Conservation (phyloP, 2,329 filamentous ascomycete species). For the Thielaviopsis euricoi region DNA sequence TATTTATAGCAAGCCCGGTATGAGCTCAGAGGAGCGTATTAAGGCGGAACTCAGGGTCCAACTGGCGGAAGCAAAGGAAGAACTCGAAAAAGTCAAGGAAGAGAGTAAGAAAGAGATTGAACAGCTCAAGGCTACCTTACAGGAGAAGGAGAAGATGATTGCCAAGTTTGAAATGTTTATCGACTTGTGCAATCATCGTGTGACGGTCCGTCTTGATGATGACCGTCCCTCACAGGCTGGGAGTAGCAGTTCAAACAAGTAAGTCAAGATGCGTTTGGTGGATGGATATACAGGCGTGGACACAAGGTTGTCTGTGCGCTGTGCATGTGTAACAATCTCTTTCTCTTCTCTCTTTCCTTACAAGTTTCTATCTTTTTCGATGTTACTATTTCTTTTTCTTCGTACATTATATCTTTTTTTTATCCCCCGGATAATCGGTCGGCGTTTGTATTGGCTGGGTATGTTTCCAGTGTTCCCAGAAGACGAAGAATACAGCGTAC, state of each 20-base stretch:
- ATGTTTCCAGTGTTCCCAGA: not conserved
- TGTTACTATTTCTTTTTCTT: not conserved
- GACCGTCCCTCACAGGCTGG: constrained; percentile 14
- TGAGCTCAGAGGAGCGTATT: constrained; percentile 47
- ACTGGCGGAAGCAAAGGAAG: constrained; percentile 39
- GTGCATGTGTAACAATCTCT: not conserved
- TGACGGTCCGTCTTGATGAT: constrained; percentile 38
- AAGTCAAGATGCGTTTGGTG: not conserved
- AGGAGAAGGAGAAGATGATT: constrained; percentile 46
- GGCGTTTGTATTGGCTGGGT: not conserved
- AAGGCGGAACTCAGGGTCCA: constrained; percentile 44
- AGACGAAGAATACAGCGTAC: not conserved
- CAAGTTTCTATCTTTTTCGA: too few species aligned
- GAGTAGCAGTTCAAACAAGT: constrained; percentile 9
- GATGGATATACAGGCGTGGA: not conserved
- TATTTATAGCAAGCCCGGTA: constrained; percentile 49
- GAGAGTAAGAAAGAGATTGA: constrained; percentile 42
- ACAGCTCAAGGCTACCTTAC: constrained; percentile 39
- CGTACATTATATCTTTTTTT: not conserved
- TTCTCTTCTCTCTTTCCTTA: not conserved
- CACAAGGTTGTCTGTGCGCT: not conserved
- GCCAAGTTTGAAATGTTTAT: constrained; percentile 53
- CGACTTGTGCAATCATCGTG: constrained; percentile 50
- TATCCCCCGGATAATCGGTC: not conserved
- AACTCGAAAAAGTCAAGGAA: constrained; percentile 36